These are phyloP conservation scores for Chytridiales sp. DNA, from an alignment of 371 early-diverging fungal genomes.

Conservation along the genomic window DNA sequence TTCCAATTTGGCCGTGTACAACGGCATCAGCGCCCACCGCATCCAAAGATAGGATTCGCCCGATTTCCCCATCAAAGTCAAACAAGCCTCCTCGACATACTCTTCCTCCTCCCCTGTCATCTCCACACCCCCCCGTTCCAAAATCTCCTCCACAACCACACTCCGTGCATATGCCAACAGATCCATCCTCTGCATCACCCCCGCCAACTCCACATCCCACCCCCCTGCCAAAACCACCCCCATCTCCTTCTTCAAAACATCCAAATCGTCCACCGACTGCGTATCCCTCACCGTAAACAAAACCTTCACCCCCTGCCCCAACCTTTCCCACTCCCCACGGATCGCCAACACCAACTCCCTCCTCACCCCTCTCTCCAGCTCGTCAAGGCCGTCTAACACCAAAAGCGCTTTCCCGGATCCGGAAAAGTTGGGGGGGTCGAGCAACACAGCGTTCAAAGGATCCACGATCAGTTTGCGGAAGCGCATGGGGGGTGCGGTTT, in stretches of 20 bases:
- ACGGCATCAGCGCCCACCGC: too few species aligned
- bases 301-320: conserved; percentile 21
- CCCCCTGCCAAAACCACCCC: too few species aligned
- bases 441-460: conserved; percentile 15
- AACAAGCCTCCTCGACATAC: too few species aligned
- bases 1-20: too few species aligned
- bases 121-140: too few species aligned
- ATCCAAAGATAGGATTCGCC: too few species aligned
- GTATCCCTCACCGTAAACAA: conserved; percentile 8
- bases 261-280: not conserved
- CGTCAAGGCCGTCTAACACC: conserved; percentile 27
- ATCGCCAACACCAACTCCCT: conserved; percentile 15
- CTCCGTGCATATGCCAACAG: not conserved
- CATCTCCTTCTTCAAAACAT: not conserved
- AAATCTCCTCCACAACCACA: too few species aligned
- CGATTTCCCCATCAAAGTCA: too few species aligned
- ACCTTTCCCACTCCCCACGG: not conserved
- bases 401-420: conserved; percentile 5
- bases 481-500: conserved; percentile 7
- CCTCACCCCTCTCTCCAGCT: not conserved
- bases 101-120: too few species aligned
- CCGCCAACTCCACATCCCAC: too few species aligned
- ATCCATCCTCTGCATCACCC: not conserved
- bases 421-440: not conserved
- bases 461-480: conserved; percentile 17